Percentiles rank a stretch among this genome's conserved stretches.
Conservation (phyloP, 345 rosid genomes). For the Sisymbrium altissimum region DNA sequence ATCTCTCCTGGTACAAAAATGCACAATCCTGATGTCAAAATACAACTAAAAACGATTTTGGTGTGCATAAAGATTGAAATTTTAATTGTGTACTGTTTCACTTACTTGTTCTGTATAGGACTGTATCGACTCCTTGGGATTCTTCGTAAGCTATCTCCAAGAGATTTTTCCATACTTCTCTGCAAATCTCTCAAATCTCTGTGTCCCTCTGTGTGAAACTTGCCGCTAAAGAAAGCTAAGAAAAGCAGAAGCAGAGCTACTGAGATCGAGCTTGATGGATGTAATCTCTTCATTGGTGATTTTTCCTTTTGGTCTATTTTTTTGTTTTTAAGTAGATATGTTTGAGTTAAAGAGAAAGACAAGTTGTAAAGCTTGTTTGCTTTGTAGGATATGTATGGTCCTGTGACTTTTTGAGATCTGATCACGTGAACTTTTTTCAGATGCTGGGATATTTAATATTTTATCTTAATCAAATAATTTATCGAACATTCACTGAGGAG, state of each 20-base stretch:
- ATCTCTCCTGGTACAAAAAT: constrained; percentile 28
- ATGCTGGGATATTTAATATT: constrained; percentile 7
- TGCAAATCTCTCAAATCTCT: constrained; percentile 17
- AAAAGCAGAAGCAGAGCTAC: constrained; percentile 18
- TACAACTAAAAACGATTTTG: neutral
- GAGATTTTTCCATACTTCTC: neutral
- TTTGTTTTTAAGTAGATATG: constrained; percentile 5
- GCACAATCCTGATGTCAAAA: constrained; percentile 13
- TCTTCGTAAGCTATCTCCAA: constrained; percentile 28
- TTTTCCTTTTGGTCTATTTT: neutral
- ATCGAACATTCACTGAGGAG: constrained; percentile 3
- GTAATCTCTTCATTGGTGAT: constrained; percentile 21
- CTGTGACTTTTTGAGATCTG: constrained; percentile 26
- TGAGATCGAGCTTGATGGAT: constrained; percentile 27
- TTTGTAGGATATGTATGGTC: constrained; percentile 24
- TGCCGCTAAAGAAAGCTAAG: constrained; percentile 28
- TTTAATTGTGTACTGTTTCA: neutral
- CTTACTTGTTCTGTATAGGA: constrained; percentile 36
- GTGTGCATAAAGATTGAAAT: neutral
- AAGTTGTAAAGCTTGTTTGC: constrained; percentile 29
- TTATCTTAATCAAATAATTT: neutral
- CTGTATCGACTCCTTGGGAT: constrained; percentile 31
- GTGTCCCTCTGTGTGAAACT: constrained; percentile 17
- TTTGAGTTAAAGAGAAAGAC: constrained; percentile 16
- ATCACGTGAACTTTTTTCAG: constrained; percentile 32